phyloP scores from a whole-genome alignment of 208 protist species.

The Trypanosoma platydactyli region DNA sequence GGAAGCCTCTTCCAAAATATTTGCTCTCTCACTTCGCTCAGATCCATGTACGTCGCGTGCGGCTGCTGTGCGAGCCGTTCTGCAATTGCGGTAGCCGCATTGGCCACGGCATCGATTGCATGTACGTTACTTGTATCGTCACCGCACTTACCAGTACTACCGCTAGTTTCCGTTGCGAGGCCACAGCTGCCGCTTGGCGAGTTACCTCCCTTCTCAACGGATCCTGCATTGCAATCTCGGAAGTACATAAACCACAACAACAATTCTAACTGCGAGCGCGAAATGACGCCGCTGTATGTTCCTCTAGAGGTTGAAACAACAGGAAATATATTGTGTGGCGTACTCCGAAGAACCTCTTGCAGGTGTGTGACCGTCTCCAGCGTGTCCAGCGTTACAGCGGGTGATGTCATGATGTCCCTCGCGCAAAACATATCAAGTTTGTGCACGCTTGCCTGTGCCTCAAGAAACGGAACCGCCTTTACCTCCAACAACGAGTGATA shows the following conservation, averaged over 20 bases:
- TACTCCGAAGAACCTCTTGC: conserved; percentile 49
- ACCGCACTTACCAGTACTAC: not conserved
- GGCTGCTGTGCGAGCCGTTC: conserved; percentile 7
- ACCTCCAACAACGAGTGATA: conserved; percentile 80
- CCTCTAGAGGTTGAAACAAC: conserved; percentile 48
- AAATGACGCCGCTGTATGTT: conserved; percentile 52
- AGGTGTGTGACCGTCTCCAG: conserved; percentile 53
- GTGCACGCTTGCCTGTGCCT: conserved; percentile 46
- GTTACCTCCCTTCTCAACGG: not conserved
- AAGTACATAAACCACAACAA: conserved; percentile 68
- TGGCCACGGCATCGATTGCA: not conserved
- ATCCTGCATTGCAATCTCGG: conserved; percentile 29
- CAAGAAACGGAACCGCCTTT: conserved; percentile 75
- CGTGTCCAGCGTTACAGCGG: conserved; percentile 48
- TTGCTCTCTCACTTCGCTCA: conserved; percentile 46
- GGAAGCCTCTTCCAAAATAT: conserved; percentile 58
- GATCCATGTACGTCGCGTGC: conserved; percentile 43
- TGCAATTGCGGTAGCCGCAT: not conserved
- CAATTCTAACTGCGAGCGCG: conserved; percentile 48
- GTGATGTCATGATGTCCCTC: conserved; percentile 78
- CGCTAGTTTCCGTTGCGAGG: not conserved
- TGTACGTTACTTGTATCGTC: not conserved
- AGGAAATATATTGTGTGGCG: conserved; percentile 85
- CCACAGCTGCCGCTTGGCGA: not conserved
- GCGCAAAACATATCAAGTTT: conserved; percentile 60